Evolutionary conservation across 371 early-diverging fungal genomes (phyloP), one percentile per base, ranked within the genome.

Genomic region (Mucor velutinosus): DNA sequence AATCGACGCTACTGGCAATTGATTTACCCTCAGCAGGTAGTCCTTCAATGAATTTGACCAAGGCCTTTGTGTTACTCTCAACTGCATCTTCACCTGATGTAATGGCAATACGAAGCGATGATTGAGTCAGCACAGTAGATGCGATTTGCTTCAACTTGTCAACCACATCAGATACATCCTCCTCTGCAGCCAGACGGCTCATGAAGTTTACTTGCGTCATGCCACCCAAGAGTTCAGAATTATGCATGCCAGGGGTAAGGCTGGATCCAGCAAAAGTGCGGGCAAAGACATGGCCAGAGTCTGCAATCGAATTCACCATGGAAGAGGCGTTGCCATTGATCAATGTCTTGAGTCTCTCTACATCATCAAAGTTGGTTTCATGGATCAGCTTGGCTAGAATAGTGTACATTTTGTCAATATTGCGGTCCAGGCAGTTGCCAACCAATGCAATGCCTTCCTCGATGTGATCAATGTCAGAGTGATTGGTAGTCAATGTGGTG

Each of bases 251-350:
- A 21, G 88, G 87, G 0, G 90, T 87, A 73, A 95, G 67, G 3
- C 78, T 82, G 5, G 93, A 86, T 11, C 86, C 88, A 12, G 93
- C 91, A 67, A 90, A 88, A 0, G 89, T 86, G 35, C 89, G 83
- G 1, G 97, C 98, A 77, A 89, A 95, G 1, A 82, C 72, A 70
- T 97, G 97, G 11, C 98, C 98, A 17, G 87, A 84, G 25, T 90
- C 86, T 7, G 93, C 94, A n/a, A 97, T 87, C 0, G 91, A 87
- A 74, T 93, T 94, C 37, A 88, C 90, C 73, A 92, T 77, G 23
- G 82, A 82, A 4, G 91, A 83, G 1, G 94, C 90, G 71, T 85
- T 89, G 25, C 90, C 88, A 63, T 80, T 85, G 33, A 95, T 86
- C 60, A 94, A 76, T 5, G 94, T 93, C 37, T 86, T 85, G 15